phyloP scores from a whole-genome alignment of 805 yeast species.

The Alloascoidea hylecoeti region DNA sequence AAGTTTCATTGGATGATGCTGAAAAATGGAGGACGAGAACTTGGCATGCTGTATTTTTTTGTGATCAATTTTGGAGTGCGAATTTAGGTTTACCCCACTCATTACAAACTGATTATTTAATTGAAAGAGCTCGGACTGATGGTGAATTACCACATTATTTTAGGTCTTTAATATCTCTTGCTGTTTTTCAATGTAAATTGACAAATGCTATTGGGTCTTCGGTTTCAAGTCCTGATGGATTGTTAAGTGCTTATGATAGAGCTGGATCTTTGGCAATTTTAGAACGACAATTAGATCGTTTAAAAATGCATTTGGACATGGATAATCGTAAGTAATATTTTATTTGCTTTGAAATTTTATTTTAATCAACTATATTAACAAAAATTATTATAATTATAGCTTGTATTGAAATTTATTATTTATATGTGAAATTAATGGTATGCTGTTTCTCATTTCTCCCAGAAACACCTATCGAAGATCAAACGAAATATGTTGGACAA shows the following conservation, averaged over 20 bases:
- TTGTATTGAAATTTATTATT: constrained; percentile 61
- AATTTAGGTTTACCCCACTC: constrained; percentile 81
- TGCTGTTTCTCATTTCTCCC: constrained; percentile 85
- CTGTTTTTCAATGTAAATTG: constrained; percentile 74
- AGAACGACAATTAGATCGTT: constrained; percentile 63
- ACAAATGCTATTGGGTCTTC: constrained; percentile 80
- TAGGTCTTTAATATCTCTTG: constrained; percentile 54
- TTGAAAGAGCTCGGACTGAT: constrained; percentile 69
- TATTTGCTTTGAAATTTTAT: no score
- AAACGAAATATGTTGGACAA: constrained; percentile 66
- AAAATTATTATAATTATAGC: no score
- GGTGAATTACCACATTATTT: constrained; percentile 49
- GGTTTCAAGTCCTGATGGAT: constrained; percentile 77
- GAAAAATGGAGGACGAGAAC: constrained; percentile 90
- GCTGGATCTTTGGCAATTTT: constrained; percentile 68
- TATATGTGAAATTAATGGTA: constrained; percentile 67
- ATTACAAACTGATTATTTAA: constrained; percentile 65
- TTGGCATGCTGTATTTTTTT: constrained; percentile 79
- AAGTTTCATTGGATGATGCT: constrained; percentile 77
- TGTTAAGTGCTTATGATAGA: constrained; percentile 71
- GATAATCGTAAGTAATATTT: no score
- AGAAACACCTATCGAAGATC: constrained; percentile 81
- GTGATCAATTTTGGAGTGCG: constrained; percentile 87
- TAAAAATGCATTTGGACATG: constrained; percentile 51
- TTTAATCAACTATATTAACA: no score